Base-by-base conservation (phyloP, 2,329 filamentous ascomycete species). In the Colletotrichum spinosum region DNA sequence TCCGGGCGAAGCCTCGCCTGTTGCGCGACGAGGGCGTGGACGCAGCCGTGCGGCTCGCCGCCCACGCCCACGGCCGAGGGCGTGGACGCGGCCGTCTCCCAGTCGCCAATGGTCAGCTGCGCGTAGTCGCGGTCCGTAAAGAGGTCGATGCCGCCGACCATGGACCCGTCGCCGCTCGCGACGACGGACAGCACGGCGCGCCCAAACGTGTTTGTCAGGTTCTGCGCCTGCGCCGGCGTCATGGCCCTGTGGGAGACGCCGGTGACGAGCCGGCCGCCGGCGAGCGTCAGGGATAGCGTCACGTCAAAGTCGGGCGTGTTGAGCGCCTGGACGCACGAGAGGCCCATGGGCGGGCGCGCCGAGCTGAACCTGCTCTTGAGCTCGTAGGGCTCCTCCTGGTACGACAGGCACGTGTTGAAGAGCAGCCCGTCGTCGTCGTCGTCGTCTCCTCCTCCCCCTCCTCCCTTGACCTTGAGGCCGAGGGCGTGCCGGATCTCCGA, bases 41-140 rank as follows among this genome's bases (percentile, higher is more conserved):
- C 71, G 69, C 83, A 70, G 11, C 72, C 78, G 55, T 77, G 80
- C 51, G 75, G 76, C 70, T 80, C 77, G 2, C 80, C 76, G 2
- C 72, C 73, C 41, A 77, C 70, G 2, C 78, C 78, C 15, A 15
- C 15, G 15, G n/a, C n/a, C 77, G 6, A 85, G 71, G 8, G 82
- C 77, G 68, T 85, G 82, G 0, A 86, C 41, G 76, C 70, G 2
- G 78, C 78, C 1, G 75, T 72, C 37, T 80, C 79, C 68, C 80
- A 80, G 55, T 84, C 86, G 76, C 86, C 87, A 6, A 81, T 79
- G 8, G 84, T 71, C 46, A 88, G 81, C 60, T 87, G 84, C 5
- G 82, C 78, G 67, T 83, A 83, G 68, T 89, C 86, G 8, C 82
- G 77, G 52, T 86, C 82, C 11, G 81, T 87, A 69, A 88, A 87